A percentile compares a stretch with the other conserved stretches of the same genome.
Conservation (phyloP, 2,329 filamentous ascomycete species). For the Penicillium decumbens region DNA sequence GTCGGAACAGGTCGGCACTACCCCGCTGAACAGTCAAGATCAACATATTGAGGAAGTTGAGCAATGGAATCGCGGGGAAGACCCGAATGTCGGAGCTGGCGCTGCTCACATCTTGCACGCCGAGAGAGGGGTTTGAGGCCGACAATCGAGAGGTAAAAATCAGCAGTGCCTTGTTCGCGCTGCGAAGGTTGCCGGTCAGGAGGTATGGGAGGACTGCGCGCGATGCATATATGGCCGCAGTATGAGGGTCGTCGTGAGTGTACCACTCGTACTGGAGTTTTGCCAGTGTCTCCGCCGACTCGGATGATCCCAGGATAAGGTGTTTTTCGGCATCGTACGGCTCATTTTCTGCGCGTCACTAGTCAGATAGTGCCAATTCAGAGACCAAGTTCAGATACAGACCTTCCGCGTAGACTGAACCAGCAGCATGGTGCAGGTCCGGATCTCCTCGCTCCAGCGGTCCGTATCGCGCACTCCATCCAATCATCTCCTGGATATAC, state of each 20-base stretch:
- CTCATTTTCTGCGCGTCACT: conserved; percentile 62
- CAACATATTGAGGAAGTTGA: conserved; percentile 88
- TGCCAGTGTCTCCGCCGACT: conserved; percentile 74
- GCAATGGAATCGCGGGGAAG: conserved; percentile 84
- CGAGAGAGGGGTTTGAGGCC: conserved; percentile 56
- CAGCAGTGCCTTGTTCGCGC: conserved; percentile 76
- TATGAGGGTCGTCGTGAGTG: conserved; percentile 78
- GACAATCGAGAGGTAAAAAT: conserved; percentile 67
- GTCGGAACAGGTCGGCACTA: conserved; percentile 70
- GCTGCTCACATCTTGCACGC: conserved; percentile 74
- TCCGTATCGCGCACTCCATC: conserved; percentile 80
- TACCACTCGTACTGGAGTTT: conserved; percentile 94
- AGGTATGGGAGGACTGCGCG: conserved; percentile 88
- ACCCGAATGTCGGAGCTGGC: conserved; percentile 69
- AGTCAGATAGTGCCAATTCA: conserved; percentile 13
- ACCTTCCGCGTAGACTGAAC: conserved; percentile 79
- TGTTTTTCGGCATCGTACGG: conserved; percentile 91
- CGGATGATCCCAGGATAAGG: conserved; percentile 79
- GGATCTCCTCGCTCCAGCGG: conserved; percentile 88
- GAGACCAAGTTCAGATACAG: conserved; percentile 14
- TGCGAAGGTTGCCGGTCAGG: conserved; percentile 81
- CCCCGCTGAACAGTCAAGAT: conserved; percentile 79
- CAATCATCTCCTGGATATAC: conserved; percentile 80
- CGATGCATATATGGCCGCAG: conserved; percentile 77
- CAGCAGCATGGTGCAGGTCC: conserved; percentile 88